Evolutionary conservation across 1,284 basidiomycete genomes (phyloP).

Genomic region (Pyrrhoderma lamaoense): DNA sequence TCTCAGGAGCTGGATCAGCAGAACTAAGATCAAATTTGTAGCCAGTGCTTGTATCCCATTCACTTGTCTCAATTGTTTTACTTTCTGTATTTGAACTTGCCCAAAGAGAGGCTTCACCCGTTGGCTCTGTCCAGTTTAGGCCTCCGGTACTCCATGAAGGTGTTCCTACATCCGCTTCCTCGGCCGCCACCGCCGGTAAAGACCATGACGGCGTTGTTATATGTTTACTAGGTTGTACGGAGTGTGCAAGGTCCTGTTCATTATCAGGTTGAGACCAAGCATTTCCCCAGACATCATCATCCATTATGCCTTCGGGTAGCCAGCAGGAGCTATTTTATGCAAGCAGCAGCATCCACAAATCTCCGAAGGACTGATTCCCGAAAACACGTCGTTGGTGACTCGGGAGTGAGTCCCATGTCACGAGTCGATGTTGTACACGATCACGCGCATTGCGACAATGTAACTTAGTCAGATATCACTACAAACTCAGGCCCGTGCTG

Average conservation of each 20-base stretch:
- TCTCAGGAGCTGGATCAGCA: background rate
- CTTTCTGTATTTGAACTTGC: slow-evolving; percentile 6
- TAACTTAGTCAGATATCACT: too few species aligned
- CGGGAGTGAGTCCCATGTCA: too few species aligned
- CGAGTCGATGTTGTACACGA: too few species aligned
- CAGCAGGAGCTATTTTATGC: background rate
- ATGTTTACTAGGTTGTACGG: slow-evolving; percentile 3
- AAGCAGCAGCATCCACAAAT: too few species aligned
- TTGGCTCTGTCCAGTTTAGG: slow-evolving; percentile 14
- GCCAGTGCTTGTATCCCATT: slow-evolving; percentile 6
- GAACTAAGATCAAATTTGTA: background rate
- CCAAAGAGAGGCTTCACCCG: slow-evolving; percentile 14
- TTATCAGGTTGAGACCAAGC: slow-evolving; percentile 14
- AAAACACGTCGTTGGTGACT: too few species aligned
- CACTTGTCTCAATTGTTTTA: background rate
- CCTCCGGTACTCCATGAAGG: slow-evolving; percentile 16
- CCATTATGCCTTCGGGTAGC: slow-evolving; percentile 9
- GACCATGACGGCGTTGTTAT: slow-evolving; percentile 3
- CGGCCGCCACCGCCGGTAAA: slow-evolving; percentile 2
- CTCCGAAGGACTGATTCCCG: too few species aligned
- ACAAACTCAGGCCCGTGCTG: too few species aligned
- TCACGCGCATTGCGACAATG: too few species aligned
- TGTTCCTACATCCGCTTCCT: slow-evolving; percentile 15
- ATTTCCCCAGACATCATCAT: slow-evolving; percentile 17
- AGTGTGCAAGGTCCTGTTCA: slow-evolving; percentile 12